These are phyloP conservation scores for Psophocarpus tetragonolobus DNA, from an alignment of 306 rosid species.

Conservation along the genomic window DNA sequence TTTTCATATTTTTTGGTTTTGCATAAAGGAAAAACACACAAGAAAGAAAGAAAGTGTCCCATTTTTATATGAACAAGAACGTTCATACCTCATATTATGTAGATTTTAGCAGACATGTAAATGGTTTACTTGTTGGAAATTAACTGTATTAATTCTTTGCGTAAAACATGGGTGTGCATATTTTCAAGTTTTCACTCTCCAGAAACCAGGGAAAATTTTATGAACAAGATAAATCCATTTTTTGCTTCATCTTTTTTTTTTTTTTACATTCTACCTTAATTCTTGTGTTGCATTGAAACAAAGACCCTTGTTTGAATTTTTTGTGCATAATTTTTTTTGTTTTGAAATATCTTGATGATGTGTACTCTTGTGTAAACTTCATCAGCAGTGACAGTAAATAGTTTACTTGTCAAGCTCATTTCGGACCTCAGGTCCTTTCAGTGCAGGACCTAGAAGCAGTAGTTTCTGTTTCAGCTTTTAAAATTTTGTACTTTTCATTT, in stretches of 20 bases:
- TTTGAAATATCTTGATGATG: not conserved
- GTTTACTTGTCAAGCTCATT: slow-evolving; percentile 36
- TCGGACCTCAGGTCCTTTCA: slow-evolving; percentile 32
- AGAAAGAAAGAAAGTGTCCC: not conserved
- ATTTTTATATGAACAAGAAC: not conserved
- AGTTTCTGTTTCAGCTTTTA: not conserved
- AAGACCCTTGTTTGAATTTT: slow-evolving; percentile 17
- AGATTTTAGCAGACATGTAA: not conserved
- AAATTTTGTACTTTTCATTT: not conserved
- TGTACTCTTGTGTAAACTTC: slow-evolving; percentile 11
- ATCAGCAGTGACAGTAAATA: slow-evolving; percentile 26
- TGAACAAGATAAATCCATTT: not conserved
- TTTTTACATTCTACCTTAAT: not conserved
- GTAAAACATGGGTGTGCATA: not conserved
- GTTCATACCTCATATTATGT: not conserved
- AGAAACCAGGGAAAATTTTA: not conserved
- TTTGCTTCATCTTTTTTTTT: not conserved
- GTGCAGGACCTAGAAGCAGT: slow-evolving; percentile 22
- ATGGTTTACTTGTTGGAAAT: not conserved
- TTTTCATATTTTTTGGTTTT: not conserved
- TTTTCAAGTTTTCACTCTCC: not conserved
- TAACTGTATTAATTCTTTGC: not conserved
- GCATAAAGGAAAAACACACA: not conserved
- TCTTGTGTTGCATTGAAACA: no score
- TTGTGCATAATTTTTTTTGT: not conserved